A percentile compares a stretch with the other conserved stretches of the same genome.
Evolutionary conservation across 2,329 filamentous ascomycete species (phyloP).

Genomic region (Zopfia rhizophila): DNA sequence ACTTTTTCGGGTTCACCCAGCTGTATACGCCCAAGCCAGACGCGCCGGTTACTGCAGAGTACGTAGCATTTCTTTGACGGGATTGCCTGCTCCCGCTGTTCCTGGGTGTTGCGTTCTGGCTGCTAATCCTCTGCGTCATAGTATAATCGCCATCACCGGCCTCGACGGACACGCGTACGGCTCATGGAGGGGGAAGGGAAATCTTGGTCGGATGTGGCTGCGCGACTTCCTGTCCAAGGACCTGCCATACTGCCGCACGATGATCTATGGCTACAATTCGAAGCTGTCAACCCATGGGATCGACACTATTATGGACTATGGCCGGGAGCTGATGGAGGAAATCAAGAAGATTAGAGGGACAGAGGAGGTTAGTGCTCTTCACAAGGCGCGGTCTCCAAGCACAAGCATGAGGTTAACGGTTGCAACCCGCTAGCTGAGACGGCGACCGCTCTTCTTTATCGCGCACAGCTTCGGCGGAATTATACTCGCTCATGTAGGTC

Average conservation of each 20-base stretch:
- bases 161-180: conserved; percentile 19
- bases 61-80: conserved; percentile 13
- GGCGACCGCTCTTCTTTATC: conserved; percentile 25
- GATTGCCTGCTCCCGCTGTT: too few relatives aligned
- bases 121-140: conserved; percentile 30
- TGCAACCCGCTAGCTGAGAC: conserved; percentile 32
- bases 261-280: conserved; percentile 50
- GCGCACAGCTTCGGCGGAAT: conserved; percentile 40
- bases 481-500: conserved; percentile 36
- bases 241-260: conserved; percentile 21
- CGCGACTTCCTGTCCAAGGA: conserved; percentile 21
- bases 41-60: conserved; percentile 13
- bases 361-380: conserved; percentile 20
- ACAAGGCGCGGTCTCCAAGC: conserved; percentile 28
- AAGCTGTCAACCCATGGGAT: conserved; percentile 37
- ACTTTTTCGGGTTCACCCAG: conserved; percentile 41
- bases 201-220: conserved; percentile 14
- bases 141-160: conserved; percentile 19
- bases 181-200: conserved; percentile 17
- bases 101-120: conserved; percentile 28
- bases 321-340: conserved; percentile 17
- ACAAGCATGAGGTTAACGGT: conserved; percentile 31
- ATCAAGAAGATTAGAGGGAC: conserved; percentile 19
- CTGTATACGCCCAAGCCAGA: conserved; percentile 27
- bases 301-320: conserved; percentile 32